Conservation (phyloP, 176 grass and related monocot species). For the Rhynchospora tenuis region DNA sequence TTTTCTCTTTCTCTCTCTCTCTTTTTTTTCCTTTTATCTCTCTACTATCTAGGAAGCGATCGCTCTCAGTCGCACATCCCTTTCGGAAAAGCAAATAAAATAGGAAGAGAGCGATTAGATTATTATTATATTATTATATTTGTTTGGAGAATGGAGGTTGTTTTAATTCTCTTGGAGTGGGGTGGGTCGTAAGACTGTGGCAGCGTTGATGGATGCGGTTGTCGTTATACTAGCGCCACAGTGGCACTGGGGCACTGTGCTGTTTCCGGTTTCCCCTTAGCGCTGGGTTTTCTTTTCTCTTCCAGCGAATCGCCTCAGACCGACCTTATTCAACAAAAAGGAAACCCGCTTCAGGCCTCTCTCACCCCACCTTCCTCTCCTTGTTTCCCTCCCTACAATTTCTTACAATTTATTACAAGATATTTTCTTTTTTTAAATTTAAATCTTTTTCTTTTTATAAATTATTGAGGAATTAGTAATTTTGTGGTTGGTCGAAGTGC, state of each 20-base stretch:
- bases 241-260: not conserved
- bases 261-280: conserved; percentile 13
- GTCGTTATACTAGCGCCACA: conserved; percentile 12
- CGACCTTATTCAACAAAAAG: not conserved
- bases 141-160: no score
- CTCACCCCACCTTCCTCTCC: no score
- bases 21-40: not conserved
- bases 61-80: conserved; percentile 32
- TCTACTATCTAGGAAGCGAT: not conserved
- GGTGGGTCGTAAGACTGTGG: conserved; percentile 3
- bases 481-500: not conserved
- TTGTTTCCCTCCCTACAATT: not conserved
- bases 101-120: no score
- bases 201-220: not conserved
- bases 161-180: conserved; percentile 1
- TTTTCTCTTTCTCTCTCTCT: not conserved
- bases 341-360: not conserved
- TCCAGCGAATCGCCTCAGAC: conserved; percentile 1
- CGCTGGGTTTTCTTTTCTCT: not conserved
- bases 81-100: conserved; percentile 12
- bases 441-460: not conserved
- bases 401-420: not conserved
- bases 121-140: not conserved
- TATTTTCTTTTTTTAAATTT: not conserved
- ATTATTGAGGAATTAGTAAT: not conserved